phyloP scores from a whole-genome alignment of 2,329 filamentous ascomycete genomes.

The Neopestalotiopsis sp. region DNA sequence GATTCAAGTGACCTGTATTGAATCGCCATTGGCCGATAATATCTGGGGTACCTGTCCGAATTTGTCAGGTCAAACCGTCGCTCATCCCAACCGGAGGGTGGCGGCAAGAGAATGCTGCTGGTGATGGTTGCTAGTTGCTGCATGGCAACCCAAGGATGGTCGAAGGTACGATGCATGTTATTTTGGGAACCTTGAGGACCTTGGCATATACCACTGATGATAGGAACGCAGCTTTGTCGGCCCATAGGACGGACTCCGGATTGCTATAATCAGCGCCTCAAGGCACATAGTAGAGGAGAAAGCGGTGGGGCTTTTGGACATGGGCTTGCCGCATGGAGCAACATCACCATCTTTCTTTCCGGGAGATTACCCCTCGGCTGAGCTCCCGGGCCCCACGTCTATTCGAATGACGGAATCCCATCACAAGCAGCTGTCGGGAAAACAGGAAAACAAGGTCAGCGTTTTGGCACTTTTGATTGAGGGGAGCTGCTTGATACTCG shows the following conservation, averaged over 20 bases:
- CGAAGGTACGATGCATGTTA: neutral
- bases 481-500: neutral
- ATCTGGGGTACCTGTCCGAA: constrained; percentile 9
- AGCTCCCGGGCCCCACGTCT: neutral
- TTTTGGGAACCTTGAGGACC: constrained; percentile 13
- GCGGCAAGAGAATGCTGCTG: neutral
- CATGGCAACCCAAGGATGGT: neutral
- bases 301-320: neutral
- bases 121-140: neutral
- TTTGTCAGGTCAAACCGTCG: constrained; percentile 9
- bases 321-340: neutral
- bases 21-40: neutral
- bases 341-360: constrained; percentile 1
- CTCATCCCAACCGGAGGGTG: constrained; percentile 1
- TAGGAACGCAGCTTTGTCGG: neutral
- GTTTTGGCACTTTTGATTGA: neutral
- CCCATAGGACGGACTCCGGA: neutral
- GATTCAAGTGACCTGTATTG: neutral
- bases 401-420: neutral
- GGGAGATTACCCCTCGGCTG: neutral
- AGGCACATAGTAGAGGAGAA: neutral
- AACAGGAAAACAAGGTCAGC: neutral
- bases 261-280: neutral
- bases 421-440: neutral
- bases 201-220: neutral